Evolutionary conservation across 2,329 filamentous ascomycete genomes (phyloP), one percentile per base, ranked within the genome.

Genomic region (Malbranchea zuffiana): DNA sequence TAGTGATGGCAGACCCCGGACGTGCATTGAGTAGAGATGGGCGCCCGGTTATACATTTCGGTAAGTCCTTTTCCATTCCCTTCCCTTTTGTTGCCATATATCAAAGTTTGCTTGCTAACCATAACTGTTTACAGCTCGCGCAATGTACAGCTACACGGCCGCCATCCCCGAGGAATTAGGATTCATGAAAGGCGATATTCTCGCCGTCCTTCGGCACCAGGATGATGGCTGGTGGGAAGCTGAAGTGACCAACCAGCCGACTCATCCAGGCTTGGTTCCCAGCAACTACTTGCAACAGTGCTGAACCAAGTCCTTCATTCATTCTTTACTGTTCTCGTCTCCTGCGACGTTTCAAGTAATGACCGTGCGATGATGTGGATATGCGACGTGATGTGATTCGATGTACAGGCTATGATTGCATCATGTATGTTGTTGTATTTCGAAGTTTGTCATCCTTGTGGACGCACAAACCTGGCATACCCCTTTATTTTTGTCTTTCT

Each of bases 191-290:
- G 87, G 87, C 32, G 92, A 98, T 54, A 77, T 88, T 41, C 69
- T 98, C 10, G 85, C 88, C 2, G 78, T 98, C 10, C 67, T 95
- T 31, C 74, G 87, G 42, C 76, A 93, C 52, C 90, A 98, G 62
- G 90, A 98, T 56, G 90, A 98, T 55, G 90, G 90, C 13, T 98
- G 90, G 90, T 98, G 92, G 90, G 90, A 98, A 65, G 92, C 92
- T 8, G 88, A 95, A 59, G 75, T 95, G 26, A 82, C 87, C 30
- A 67, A 67, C 6, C 57, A 62, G 26, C 57, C 54, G n/a, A 47
- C 52, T 25, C 56, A 51, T 38, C 58, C 69, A 11, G 76, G 76
- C 16, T 60, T 80, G 47, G 76, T 80, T 35, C 76, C 76, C 2
- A 78, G 73, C 47, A 80, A 80, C 56, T 80, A 80, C 51, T 54